Evolutionary conservation across 495 filamentous ascomycete species (phyloP).

Genomic region (Friedmanniomyces endolithicus): DNA sequence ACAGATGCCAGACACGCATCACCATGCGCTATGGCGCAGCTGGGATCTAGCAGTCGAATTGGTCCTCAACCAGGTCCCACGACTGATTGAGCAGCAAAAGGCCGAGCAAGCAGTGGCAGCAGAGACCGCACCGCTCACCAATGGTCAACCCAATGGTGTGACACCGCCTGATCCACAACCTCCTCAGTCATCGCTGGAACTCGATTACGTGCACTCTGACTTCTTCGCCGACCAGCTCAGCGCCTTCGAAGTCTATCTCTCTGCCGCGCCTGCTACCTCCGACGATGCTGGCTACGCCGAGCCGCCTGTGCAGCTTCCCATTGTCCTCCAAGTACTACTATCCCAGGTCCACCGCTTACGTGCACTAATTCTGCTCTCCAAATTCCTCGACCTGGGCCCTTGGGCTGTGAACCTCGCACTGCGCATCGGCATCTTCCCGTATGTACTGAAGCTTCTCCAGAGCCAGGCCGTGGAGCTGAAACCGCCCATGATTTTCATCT

Average conservation of each 20-base stretch:
- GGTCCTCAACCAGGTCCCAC: conserved; percentile 80
- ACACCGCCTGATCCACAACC: neutral
- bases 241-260: conserved; percentile 94
- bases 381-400: conserved; percentile 87
- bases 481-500: conserved; percentile 99
- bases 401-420: conserved; percentile 96
- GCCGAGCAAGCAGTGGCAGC: conserved; percentile 59
- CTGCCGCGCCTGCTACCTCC: conserved; percentile 33
- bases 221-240: conserved; percentile 97
- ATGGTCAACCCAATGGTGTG: neutral
- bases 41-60: conserved; percentile 97
- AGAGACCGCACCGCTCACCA: conserved; percentile 33
- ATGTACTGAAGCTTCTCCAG: conserved; percentile 89
- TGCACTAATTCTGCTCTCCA: conserved; percentile 82
- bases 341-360: conserved; percentile 92
- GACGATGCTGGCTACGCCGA: conserved; percentile 43
- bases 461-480: conserved; percentile 91
- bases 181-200: conserved; percentile 1
- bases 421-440: conserved; percentile 97
- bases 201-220: conserved; percentile 79
- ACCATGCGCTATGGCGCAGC: conserved; percentile 89
- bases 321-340: conserved; percentile 88
- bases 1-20: conserved; percentile 75
- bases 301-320: conserved; percentile 84
- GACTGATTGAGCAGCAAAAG: conserved; percentile 40